phyloP scores from a whole-genome alignment of 768 basidiomycete species.

The Termitomyces heimii region DNA sequence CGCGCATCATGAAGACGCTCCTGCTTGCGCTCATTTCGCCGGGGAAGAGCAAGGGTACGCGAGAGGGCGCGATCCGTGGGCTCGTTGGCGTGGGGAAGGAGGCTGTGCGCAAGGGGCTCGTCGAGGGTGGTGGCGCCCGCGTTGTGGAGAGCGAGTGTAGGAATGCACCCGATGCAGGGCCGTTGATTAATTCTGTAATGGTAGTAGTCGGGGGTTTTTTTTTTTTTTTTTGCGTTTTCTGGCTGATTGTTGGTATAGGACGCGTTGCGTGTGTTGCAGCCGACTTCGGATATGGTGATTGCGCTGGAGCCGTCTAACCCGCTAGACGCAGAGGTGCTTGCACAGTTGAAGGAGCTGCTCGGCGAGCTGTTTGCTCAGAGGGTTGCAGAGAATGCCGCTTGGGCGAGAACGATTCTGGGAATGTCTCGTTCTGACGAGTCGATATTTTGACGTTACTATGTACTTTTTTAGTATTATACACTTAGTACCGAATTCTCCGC shows the following conservation, averaged over 20 bases:
- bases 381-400: slow-evolving; percentile 51
- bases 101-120: slow-evolving; percentile 74
- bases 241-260: slow-evolving; percentile 31
- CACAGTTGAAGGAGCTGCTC: slow-evolving; percentile 44
- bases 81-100: slow-evolving; percentile 82
- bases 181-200: slow-evolving; percentile 56
- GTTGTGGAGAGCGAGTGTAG: slow-evolving; percentile 66
- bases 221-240: neutral
- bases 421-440: slow-evolving; percentile 13
- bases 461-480: too few relatives aligned
- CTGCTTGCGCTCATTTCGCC: slow-evolving; percentile 75
- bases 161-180: slow-evolving; percentile 28
- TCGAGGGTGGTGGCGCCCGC: slow-evolving; percentile 75
- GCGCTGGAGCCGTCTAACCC: slow-evolving; percentile 44
- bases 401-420: slow-evolving; percentile 57
- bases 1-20: slow-evolving; percentile 91
- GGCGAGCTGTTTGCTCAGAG: slow-evolving; percentile 60
- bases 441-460: too few relatives aligned
- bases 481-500: slow-evolving; percentile 24
- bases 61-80: slow-evolving; percentile 88
- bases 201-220: slow-evolving; percentile 43
- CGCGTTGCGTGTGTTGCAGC: slow-evolving; percentile 54
- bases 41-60: slow-evolving; percentile 70
- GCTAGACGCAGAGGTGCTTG: slow-evolving; percentile 40
- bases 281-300: slow-evolving; percentile 52